Conservation (phyloP, 371 early-diverging fungal species). For the Saksenaea oblongispora region DNA sequence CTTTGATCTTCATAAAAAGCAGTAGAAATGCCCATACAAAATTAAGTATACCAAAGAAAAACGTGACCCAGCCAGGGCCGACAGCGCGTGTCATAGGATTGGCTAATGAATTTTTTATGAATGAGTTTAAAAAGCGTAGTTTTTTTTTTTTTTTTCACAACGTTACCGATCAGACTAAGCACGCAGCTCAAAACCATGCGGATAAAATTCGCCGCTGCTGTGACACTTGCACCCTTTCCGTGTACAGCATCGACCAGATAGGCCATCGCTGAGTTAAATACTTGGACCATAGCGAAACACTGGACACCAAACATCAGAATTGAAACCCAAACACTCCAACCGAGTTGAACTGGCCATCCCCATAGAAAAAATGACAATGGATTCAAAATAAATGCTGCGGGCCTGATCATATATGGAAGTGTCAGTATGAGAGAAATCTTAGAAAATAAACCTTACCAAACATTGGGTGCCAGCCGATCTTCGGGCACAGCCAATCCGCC, state of each 20-base stretch:
- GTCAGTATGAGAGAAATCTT: neutral
- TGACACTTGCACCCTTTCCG: constrained; percentile 60
- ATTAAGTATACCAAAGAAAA: constrained; percentile 49
- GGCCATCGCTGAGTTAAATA: constrained; percentile 52
- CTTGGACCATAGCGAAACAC: constrained; percentile 62
- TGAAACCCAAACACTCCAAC: constrained; percentile 53
- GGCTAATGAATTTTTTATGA: constrained; percentile 17
- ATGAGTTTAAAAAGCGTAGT: neutral
- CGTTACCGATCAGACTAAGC: constrained; percentile 49
- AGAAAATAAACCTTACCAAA: constrained; percentile 36
- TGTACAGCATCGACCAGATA: constrained; percentile 61
- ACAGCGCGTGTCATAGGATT: constrained; percentile 50
- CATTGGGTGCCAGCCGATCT: constrained; percentile 54
- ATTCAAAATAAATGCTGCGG: constrained; percentile 53
- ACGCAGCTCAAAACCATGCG: constrained; percentile 60
- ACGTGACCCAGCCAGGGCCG: constrained; percentile 36
- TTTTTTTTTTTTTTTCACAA: constrained; percentile 1
- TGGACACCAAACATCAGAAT: constrained; percentile 59
- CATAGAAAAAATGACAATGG: constrained; percentile 58
- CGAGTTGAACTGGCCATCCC: constrained; percentile 58
- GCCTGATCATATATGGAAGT: constrained; percentile 11
- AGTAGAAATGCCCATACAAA: constrained; percentile 45
- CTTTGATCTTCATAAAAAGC: constrained; percentile 37
- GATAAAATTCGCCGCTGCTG: constrained; percentile 59
- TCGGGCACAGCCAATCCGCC: constrained; percentile 54